Evolutionary conservation across 768 basidiomycete genomes (phyloP).

Genomic region (Melanogaster broomeanus): DNA sequence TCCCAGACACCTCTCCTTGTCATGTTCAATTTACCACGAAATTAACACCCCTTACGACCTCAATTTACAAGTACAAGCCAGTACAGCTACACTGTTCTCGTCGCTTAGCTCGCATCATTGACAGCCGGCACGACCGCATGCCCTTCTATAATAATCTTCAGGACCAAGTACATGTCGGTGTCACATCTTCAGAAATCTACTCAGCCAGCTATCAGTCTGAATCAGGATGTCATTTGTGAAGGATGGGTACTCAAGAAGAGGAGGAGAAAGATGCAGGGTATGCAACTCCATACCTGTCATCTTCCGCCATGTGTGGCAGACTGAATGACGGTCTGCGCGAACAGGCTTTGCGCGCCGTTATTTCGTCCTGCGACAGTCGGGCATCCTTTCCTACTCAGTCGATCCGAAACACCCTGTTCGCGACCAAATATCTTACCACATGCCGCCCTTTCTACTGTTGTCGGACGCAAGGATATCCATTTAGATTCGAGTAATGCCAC

Average conservation of each 20-base stretch:
- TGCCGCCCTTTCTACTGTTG: slow-evolving; percentile 76
- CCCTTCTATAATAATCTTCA: neutral
- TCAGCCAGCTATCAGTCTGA: slow-evolving; percentile 6
- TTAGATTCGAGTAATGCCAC: slow-evolving; percentile 75
- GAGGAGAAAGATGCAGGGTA: slow-evolving; percentile 87
- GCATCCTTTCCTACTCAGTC: slow-evolving; percentile 73
- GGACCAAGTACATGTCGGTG: slow-evolving; percentile 11
- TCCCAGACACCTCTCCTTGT: slow-evolving; percentile 1
- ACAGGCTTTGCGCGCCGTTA: slow-evolving; percentile 85
- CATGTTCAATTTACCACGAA: neutral
- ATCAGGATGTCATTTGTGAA: slow-evolving; percentile 46
- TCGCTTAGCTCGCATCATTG: neutral
- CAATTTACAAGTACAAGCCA: neutral
- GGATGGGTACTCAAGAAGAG: slow-evolving; percentile 90
- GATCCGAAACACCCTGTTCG: slow-evolving; percentile 70
- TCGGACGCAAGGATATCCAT: slow-evolving; percentile 78
- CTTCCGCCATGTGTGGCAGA: neutral
- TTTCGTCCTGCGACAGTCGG: slow-evolving; percentile 68
- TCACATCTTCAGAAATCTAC: slow-evolving; percentile 8
- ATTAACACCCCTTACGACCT: neutral
- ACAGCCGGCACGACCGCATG: neutral
- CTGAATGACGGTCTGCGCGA: neutral
- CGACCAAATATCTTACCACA: slow-evolving; percentile 66
- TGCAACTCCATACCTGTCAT: slow-evolving; percentile 6
- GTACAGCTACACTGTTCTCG: too few relatives aligned